Base-by-base conservation (phyloP, 2,329 filamentous ascomycete genomes). In the Pseudopyrenochaeta lycopersici region DNA sequence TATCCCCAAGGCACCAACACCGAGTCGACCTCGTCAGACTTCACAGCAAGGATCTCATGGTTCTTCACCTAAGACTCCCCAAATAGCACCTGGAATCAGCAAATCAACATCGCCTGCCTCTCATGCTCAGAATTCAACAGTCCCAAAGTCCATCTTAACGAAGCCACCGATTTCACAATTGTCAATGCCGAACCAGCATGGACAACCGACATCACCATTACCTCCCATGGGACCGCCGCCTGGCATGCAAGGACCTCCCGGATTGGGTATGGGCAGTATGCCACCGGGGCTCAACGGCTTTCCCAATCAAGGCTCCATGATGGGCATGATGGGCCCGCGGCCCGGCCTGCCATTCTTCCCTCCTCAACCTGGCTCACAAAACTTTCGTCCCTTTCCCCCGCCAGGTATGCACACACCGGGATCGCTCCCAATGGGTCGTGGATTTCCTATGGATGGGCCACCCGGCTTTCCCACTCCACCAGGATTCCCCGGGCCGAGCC, bases 1-100 rank as follows among this genome's bases (percentile, higher is more conserved):
- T 21, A 78, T 96, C 41, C 88, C 92, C 11, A 97, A 97, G 73
- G 88, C 88, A 17, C 88, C 92, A 4, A 93, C 91, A 11, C 91
- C 92, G 7, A 89, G 87, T 60, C 89, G 90, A 58, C 84, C 88
- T 32, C 88, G 91, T 49, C 90, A 93, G 56, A 78, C 86, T 41
- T 95, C 92, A 7, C 91, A 96, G 60, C 92, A 95, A 72, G 89
- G 88, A 21, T 87, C 87, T 9, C 86, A 88, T 70, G 81, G 85
- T 7, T 85, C 86, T 6, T 89, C 87, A 45, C 90, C 91, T 2
- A 87, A 89, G 57, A 85, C 87, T 2, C 88, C 90, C 1, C 85
- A 90, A 49, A 66, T 74, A 20, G 76, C 74, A 11, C 74, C 76
- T 27, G 75, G 71, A 12, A 74, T 77, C 9, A 78, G 70, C 83